Evolutionary conservation across 495 filamentous ascomycete genomes (phyloP), one percentile per base, ranked within the genome.

Genomic region (Penicillium pulvis): DNA sequence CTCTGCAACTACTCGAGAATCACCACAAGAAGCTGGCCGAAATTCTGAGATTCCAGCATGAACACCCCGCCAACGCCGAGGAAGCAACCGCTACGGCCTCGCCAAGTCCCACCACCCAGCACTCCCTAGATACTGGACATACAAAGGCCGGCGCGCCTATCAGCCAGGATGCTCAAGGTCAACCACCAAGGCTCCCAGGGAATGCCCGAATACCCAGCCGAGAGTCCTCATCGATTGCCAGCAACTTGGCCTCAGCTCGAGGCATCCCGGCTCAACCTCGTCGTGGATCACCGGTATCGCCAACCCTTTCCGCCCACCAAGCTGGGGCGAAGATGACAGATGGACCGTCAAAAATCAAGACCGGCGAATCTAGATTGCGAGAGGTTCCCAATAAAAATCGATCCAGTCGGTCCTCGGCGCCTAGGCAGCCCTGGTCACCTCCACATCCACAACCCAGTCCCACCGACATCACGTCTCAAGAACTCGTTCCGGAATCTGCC

Each of bases 191-290:
- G 49, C 65, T 74, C 20, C 61, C 55, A n/a, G 71, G 62, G 53
- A 77, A 69, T 68, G 77, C 70, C 67, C 87, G 73, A 62, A 75
- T 79, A 63, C 83, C 68, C 52, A 81, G 64, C 62, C 85, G 87
- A 45, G 91, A 91, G 33, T 83, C 86, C 6, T 93, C 93, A 0
- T 95, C 92, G 4, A 95, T 97, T 55, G 93, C 91, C 36, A 97
- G 86, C 67, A 95, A 97, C 62, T 77, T 97, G 8, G 93, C 93
- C 0, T 92, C 90, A 3, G 93, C 92, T 6, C 80, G 93, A 58
- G 93, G 93, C 19, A 97, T 96, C 59, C 89, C 89, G 2, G 79
- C 87, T 17, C 85, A 86, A 50, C 83, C 83, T 50, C 84, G 87
- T 14, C 76, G 83, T 64, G 75, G 84, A 72, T 66, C 81, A 74